Evolutionary conservation across 2,329 filamentous ascomycete species (phyloP).

Genomic region (Calycina marina): DNA sequence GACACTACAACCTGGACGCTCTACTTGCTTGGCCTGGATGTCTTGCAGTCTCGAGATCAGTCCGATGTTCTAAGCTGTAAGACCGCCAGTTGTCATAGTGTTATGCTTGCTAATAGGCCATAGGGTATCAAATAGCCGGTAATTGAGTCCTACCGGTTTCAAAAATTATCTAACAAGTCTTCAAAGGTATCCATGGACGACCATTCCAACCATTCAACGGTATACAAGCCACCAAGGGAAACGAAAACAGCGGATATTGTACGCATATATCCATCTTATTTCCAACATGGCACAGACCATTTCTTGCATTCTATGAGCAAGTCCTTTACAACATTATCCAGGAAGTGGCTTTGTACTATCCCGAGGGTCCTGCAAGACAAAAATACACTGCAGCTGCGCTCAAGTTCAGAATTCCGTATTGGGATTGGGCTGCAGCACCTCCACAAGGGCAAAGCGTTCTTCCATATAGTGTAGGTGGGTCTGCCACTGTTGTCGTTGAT

Average conservation of each 20-base stretch:
- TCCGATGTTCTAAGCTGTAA: constrained; percentile 7
- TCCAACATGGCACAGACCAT: constrained; percentile 72
- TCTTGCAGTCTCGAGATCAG: not conserved
- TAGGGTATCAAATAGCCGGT: constrained; percentile 10
- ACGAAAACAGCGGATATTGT: constrained; percentile 40
- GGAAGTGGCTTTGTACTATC: constrained; percentile 32
- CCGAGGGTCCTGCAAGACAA: constrained; percentile 28
- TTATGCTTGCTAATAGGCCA: constrained; percentile 5
- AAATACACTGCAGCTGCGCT: constrained; percentile 30
- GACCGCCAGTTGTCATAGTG: constrained; percentile 8
- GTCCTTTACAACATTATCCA: constrained; percentile 27
- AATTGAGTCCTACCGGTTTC: not conserved
- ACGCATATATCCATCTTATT: constrained; percentile 64
- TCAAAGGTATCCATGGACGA: constrained; percentile 58
- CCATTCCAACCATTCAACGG: constrained; percentile 47
- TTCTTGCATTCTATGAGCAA: constrained; percentile 48
- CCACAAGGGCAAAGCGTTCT: constrained; percentile 27
- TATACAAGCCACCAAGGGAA: constrained; percentile 26
- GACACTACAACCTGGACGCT: constrained; percentile 4
- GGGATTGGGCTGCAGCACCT: constrained; percentile 33
- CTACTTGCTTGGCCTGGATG: not conserved
- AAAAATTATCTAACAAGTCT: not conserved
- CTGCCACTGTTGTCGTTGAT: constrained; percentile 9
- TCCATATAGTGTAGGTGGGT: constrained; percentile 19
- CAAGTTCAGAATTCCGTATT: constrained; percentile 30